phyloP scores from a whole-genome alignment of 306 rosid species.

The Fagus sylvatica region DNA sequence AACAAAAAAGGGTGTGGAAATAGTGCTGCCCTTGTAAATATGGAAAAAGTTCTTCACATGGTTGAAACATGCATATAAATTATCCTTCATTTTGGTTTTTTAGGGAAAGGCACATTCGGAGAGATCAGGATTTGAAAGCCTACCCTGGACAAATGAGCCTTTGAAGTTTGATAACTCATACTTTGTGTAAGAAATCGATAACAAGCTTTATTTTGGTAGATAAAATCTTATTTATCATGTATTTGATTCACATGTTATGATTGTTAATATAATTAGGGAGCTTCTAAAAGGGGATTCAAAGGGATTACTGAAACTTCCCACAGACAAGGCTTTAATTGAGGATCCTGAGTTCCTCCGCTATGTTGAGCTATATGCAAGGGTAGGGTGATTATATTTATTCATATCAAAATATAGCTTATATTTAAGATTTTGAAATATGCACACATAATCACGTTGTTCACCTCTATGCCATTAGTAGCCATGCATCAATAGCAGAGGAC shows the following conservation, averaged over 20 bases:
- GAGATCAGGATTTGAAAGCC: slow-evolving; percentile 78
- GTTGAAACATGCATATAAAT: background rate
- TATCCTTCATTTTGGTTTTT: slow-evolving; percentile 12
- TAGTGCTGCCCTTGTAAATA: background rate
- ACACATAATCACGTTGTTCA: background rate
- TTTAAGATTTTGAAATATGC: background rate
- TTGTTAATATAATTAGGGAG: slow-evolving; percentile 44
- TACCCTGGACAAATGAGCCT: slow-evolving; percentile 67
- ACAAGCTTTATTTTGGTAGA: background rate
- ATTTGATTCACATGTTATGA: background rate
- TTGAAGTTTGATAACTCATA: slow-evolving; percentile 84
- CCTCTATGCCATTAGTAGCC: background rate
- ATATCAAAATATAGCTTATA: background rate
- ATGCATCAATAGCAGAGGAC: background rate
- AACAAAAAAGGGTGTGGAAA: too few species aligned
- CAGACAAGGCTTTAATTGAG: slow-evolving; percentile 61
- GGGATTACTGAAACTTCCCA: slow-evolving; percentile 63
- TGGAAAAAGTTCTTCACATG: background rate
- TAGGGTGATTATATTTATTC: slow-evolving; percentile 5
- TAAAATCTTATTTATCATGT: background rate
- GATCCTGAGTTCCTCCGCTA: slow-evolving; percentile 49
- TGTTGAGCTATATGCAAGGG: slow-evolving; percentile 70
- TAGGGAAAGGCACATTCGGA: slow-evolving; percentile 81
- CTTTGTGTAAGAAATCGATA: slow-evolving; percentile 55
- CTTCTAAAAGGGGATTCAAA: slow-evolving; percentile 39